These are phyloP conservation scores for Pharnaceum exiguum DNA, from an alignment of 148 eudicot genomes.

Conservation along the genomic window DNA sequence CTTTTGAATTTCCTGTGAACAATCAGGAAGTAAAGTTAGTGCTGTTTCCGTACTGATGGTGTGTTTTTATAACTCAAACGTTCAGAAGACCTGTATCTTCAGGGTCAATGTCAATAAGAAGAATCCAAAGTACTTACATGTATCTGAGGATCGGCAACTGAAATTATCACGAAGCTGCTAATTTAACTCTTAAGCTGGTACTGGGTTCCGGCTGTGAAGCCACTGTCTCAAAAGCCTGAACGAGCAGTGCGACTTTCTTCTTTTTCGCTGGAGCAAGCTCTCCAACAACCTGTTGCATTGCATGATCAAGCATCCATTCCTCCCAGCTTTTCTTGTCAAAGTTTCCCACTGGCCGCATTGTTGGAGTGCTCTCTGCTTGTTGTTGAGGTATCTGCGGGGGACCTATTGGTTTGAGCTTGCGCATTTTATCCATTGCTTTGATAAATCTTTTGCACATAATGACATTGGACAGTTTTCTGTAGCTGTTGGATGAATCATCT, in stretches of 20 bases:
- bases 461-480: slow-evolving; percentile 55
- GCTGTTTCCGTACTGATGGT: not conserved
- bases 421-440: slow-evolving; percentile 63
- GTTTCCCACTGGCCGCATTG: slow-evolving; percentile 35
- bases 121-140: not conserved
- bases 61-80: not conserved
- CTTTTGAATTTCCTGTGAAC: slow-evolving; percentile 6
- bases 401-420: slow-evolving; percentile 30
- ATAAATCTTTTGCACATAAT: slow-evolving; percentile 63
- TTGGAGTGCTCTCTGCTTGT: slow-evolving; percentile 33
- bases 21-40: not conserved
- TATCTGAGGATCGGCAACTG: not conserved
- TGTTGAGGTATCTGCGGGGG: slow-evolving; percentile 15
- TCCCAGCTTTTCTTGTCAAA: slow-evolving; percentile 58
- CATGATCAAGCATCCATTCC: slow-evolving; percentile 86
- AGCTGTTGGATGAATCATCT: slow-evolving; percentile 30
- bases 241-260: slow-evolving; percentile 65
- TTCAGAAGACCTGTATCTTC: not conserved
- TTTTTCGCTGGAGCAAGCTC: slow-evolving; percentile 61
- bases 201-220: slow-evolving; percentile 46
- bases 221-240: slow-evolving; percentile 82
- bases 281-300: slow-evolving; percentile 66
- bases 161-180: slow-evolving; percentile 8
- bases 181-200: slow-evolving; percentile 15
- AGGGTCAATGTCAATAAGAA: not conserved